Base-by-base conservation (phyloP, 2,329 filamentous ascomycete genomes). In the Clarireedia hainanense region DNA sequence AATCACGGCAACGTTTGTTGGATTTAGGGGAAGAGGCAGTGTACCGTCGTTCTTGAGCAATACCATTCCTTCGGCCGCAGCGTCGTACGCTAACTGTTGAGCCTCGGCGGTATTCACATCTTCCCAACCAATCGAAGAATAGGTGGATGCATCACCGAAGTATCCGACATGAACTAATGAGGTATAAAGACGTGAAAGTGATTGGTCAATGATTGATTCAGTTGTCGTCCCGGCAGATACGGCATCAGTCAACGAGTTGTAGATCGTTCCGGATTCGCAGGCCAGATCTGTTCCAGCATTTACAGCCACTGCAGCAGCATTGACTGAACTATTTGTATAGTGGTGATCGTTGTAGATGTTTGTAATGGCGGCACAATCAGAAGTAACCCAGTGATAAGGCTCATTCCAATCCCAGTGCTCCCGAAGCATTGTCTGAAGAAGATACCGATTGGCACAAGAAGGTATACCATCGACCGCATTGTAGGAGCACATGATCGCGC, bases 391-490 rank as follows among this genome's bases (percentile, higher is more conserved):
- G 58, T 85, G 80, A 50, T 83, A 76, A 46, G 80, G 75, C 2
- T 77, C 74, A 0, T 76, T 79, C 76, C 83, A 89, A 45, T 74
- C 76, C 80, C 84, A 89, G 63, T 83, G 79, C 46, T 85, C 78
- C 2, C 85, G 76, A 2, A 89, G 73, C 14, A 89, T 73, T 0
- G 78, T 79, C 59, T 84, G 75, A 37, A 88, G 73, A 0, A 88
- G 74, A 60, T 83, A 88, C 0, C 74, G 72, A 60, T 80, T 80
- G 0, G 82, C 81, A 61, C 85, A 88, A 2, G 81, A 76, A 0
- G 85, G 84, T 0, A 82, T 75, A 0, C 85, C 85, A 56, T 88
- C 86, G 40, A 88, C 74, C 0, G 81, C 72, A 60, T 88, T 84
- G 66, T 84, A 84, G 0, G 76, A 77, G 63, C 80, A 83, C 81